Conservation (phyloP, 257 asterid species). For the Vinca minor region DNA sequence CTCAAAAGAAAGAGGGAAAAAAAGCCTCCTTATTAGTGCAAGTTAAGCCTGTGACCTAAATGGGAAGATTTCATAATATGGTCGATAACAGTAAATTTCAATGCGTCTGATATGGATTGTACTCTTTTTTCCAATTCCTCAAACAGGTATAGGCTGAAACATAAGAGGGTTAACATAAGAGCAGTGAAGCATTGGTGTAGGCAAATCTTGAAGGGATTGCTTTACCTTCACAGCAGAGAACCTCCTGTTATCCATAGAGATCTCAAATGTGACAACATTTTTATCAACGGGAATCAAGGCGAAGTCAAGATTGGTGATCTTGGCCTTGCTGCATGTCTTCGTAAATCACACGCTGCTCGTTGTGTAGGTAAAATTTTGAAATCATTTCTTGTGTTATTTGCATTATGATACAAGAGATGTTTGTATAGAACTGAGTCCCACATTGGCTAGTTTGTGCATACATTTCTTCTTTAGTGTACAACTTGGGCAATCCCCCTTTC, state of each 20-base stretch:
- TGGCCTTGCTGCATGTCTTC: constrained; percentile 77
- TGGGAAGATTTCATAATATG: too few species aligned
- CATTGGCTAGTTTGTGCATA: too few species aligned
- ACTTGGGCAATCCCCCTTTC: too few species aligned
- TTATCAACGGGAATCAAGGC: constrained; percentile 79
- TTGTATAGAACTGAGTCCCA: too few species aligned
- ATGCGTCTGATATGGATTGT: constrained; percentile 1
- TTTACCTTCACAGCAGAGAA: constrained; percentile 69
- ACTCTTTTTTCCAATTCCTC: constrained; percentile 1
- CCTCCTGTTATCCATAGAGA: constrained; percentile 91
- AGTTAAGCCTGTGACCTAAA: too few species aligned
- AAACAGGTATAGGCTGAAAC: constrained; percentile 65
- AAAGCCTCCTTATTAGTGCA: too few species aligned
- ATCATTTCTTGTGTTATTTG: background rate
- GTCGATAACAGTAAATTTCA: too few species aligned
- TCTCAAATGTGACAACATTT: constrained; percentile 87
- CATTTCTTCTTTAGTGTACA: too few species aligned
- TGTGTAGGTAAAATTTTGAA: constrained; percentile 69
- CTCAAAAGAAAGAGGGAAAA: too few species aligned
- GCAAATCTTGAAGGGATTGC: constrained; percentile 73
- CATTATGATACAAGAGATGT: too few species aligned
- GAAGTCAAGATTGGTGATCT: constrained; percentile 89
- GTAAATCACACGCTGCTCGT: constrained; percentile 72
- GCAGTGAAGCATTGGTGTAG: constrained; percentile 90
- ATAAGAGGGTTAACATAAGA: constrained; percentile 64